Conservation (phyloP, 2,329 filamentous ascomycete genomes). For the Colletotrichum sp. region DNA sequence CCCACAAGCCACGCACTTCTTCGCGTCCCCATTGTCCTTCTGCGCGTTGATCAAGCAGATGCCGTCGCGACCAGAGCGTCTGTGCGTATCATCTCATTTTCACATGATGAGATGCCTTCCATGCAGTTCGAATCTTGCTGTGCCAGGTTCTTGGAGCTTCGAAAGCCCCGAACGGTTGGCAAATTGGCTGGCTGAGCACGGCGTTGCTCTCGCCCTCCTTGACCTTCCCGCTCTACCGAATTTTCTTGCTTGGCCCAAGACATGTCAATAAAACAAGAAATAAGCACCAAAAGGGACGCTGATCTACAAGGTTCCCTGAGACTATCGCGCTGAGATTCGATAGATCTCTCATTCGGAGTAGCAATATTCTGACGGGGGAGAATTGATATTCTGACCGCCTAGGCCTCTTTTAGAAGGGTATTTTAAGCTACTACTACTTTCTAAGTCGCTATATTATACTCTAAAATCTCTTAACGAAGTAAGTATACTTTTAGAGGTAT, state of each 20-base stretch:
- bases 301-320: not conserved
- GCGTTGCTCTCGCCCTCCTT: not conserved
- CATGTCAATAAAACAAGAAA: not conserved
- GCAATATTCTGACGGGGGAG: too few relatives aligned
- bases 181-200: not conserved
- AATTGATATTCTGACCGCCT: too few relatives aligned
- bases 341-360: not conserved
- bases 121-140: not conserved
- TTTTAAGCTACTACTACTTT: too few relatives aligned
- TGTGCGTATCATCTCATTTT: not conserved
- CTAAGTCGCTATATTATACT: too few relatives aligned
- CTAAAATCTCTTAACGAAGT: too few relatives aligned
- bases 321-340: not conserved
- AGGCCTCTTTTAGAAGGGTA: too few relatives aligned
- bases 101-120: not conserved
- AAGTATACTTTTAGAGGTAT: too few relatives aligned
- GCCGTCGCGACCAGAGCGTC: not conserved
- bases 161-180: not conserved
- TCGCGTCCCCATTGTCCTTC: not conserved
- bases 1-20: not conserved
- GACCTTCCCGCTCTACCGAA: not conserved
- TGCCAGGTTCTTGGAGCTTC: not conserved
- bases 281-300: not conserved
- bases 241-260: not conserved
- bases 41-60: not conserved